Evolutionary conservation across 441 rosid genomes (phyloP).

Genomic region (Capsella rubella): DNA sequence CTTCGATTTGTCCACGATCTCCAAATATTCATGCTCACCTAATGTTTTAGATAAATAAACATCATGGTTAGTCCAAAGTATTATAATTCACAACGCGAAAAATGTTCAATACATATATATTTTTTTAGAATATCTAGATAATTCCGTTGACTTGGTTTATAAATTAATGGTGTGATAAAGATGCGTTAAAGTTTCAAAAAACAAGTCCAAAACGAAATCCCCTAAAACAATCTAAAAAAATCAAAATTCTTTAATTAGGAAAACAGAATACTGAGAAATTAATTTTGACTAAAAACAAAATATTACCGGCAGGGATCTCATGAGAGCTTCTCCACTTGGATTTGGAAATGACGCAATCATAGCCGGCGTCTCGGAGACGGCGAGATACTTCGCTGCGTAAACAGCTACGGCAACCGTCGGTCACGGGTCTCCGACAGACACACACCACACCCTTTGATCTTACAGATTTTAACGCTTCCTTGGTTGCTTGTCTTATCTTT

Average conservation of each 20-base stretch:
- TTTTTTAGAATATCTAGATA: conserved; percentile 10
- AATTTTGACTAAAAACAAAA: background rate
- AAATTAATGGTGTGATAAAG: background rate
- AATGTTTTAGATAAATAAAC: conserved; percentile 21
- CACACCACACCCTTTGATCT: conserved; percentile 50
- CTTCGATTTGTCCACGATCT: conserved; percentile 66
- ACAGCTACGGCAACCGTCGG: conserved; percentile 68
- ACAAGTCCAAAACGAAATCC: background rate
- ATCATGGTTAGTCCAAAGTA: conserved; percentile 29
- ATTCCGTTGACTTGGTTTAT: conserved; percentile 10
- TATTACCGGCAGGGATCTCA: conserved; percentile 77
- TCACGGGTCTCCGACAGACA: conserved; percentile 51
- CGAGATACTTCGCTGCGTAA: conserved; percentile 54
- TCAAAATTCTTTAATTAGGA: background rate
- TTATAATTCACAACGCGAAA: background rate
- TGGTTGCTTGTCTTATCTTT: conserved; percentile 67
- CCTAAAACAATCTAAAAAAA: background rate
- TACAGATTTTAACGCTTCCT: conserved; percentile 56
- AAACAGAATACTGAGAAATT: background rate
- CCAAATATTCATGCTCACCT: conserved; percentile 81
- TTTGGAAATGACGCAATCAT: conserved; percentile 62
- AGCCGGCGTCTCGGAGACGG: conserved; percentile 65
- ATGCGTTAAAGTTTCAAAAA: conserved; percentile 1
- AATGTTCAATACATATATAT: background rate
- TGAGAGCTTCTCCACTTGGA: conserved; percentile 84